Conservation (phyloP, 2,329 filamentous ascomycete genomes). For the Diplodia scrobiculata region DNA sequence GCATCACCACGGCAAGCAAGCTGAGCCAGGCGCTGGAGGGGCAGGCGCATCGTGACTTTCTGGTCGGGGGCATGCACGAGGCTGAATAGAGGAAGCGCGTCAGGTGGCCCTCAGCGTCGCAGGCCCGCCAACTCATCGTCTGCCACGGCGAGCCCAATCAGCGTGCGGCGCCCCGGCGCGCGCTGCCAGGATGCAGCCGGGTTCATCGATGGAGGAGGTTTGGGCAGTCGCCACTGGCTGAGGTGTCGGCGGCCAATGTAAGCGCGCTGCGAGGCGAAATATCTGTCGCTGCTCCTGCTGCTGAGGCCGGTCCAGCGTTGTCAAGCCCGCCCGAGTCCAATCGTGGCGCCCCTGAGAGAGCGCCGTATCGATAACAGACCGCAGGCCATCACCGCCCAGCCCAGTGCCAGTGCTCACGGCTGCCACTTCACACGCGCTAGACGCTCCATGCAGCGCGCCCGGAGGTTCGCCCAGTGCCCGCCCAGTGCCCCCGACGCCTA, state of each 20-base stretch:
- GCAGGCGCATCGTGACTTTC: constrained; percentile 9
- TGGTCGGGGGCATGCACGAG: constrained; percentile 22
- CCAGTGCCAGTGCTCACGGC: not conserved
- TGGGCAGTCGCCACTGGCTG: constrained; percentile 20
- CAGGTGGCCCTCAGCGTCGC: constrained; percentile 17
- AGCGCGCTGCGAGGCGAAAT: constrained; percentile 11
- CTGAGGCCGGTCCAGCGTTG: not conserved
- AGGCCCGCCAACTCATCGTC: not conserved
- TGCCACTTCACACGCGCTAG: constrained; percentile 21
- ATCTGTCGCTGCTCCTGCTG: constrained; percentile 21
- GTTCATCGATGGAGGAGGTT: constrained; percentile 12
- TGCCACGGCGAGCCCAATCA: not conserved
- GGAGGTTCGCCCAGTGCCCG: constrained; percentile 4
- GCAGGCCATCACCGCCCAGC: not conserved
- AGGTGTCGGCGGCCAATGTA: constrained; percentile 19
- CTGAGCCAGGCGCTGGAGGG: not conserved
- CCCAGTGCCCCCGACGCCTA: not conserved
- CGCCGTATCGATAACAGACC: constrained; percentile 16
- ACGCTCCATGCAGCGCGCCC: constrained; percentile 19
- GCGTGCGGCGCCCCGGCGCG: not conserved
- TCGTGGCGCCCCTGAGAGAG: constrained; percentile 14
- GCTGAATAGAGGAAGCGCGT: constrained; percentile 23
- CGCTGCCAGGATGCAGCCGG: not conserved
- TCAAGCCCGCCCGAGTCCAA: constrained; percentile 10
- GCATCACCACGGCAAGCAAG: not conserved